phyloP scores from a whole-genome alignment of 2,329 filamentous ascomycete species.

The Elsinoe ampelina region DNA sequence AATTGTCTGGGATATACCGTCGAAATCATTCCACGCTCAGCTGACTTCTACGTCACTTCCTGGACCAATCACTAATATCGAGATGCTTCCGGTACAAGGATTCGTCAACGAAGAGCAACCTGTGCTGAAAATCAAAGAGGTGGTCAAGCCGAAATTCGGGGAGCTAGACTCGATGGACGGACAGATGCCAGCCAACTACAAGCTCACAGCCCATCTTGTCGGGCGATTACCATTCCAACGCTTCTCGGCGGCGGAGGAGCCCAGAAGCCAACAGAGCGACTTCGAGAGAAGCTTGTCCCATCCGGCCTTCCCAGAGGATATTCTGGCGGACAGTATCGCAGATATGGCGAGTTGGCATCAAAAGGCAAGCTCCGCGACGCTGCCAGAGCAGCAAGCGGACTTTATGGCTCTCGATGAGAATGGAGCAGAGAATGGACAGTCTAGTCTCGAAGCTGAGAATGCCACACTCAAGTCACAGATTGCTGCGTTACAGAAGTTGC shows the following conservation, averaged over 20 bases:
- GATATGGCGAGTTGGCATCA: conserved; percentile 24
- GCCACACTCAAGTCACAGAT: conserved; percentile 29
- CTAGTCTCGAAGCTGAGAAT: conserved; percentile 23
- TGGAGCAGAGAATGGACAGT: neutral
- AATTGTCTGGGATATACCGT: conserved; percentile 68
- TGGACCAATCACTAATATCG: conserved; percentile 71
- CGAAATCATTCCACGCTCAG: conserved; percentile 57
- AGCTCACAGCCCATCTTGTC: conserved; percentile 55
- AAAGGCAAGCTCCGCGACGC: conserved; percentile 10
- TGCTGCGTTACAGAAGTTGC: conserved; percentile 36
- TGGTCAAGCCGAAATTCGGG: conserved; percentile 73
- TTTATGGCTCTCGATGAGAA: conserved; percentile 30
- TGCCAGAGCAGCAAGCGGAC: conserved; percentile 22
- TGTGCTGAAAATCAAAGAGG: conserved; percentile 30
- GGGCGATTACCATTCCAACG: conserved; percentile 22
- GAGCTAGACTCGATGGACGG: conserved; percentile 33
- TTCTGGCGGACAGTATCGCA: conserved; percentile 27
- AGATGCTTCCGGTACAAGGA: conserved; percentile 56
- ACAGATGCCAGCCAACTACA: conserved; percentile 49
- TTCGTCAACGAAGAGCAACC: conserved; percentile 29
- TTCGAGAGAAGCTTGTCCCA: conserved; percentile 37
- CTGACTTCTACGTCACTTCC: conserved; percentile 56
- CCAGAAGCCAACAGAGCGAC: conserved; percentile 7
- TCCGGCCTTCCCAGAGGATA: conserved; percentile 31
- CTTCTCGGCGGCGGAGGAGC: conserved; percentile 25